A percentile compares a stretch with the other conserved stretches of the same genome.
Conservation (phyloP, 768 basidiomycete species). For the Vararia minispora region DNA sequence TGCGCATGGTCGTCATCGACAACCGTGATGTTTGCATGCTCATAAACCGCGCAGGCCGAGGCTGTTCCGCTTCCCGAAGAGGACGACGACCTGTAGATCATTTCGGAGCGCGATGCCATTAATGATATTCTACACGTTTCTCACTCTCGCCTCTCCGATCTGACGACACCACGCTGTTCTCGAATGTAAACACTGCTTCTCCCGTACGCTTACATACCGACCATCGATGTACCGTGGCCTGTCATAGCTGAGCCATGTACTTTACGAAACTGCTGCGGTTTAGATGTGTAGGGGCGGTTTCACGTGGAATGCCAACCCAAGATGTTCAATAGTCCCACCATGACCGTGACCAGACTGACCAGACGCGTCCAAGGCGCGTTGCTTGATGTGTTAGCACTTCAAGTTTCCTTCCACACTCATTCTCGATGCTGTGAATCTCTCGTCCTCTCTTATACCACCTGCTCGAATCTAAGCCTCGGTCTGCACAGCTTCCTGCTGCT, state of each 20-base stretch:
- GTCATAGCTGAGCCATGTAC: background rate
- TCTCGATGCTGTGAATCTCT: no score
- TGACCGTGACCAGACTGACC: no score
- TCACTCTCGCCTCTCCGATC: constrained; percentile 1
- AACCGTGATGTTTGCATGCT: constrained; percentile 1
- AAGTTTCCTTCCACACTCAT: no score
- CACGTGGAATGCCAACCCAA: no score
- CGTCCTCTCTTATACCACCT: no score
- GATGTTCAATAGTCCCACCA: no score
- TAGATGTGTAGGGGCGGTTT: background rate
- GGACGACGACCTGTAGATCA: constrained; percentile 69
- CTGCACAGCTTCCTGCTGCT: background rate
- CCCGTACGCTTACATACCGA: background rate
- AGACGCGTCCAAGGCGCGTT: no score
- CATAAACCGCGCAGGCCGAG: constrained; percentile 48
- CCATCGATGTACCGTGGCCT: background rate
- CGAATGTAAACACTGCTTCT: background rate
- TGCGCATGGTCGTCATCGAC: constrained; percentile 20
- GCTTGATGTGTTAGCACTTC: no score
- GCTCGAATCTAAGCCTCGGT: no score
- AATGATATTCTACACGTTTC: constrained; percentile 2
- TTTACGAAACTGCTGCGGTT: no score
- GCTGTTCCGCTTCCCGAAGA: constrained; percentile 95
- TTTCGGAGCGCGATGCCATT: no score
- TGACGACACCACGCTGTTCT: background rate